Base-by-base conservation (phyloP, 2,329 filamentous ascomycete species). In the Hypoxylon sp. region DNA sequence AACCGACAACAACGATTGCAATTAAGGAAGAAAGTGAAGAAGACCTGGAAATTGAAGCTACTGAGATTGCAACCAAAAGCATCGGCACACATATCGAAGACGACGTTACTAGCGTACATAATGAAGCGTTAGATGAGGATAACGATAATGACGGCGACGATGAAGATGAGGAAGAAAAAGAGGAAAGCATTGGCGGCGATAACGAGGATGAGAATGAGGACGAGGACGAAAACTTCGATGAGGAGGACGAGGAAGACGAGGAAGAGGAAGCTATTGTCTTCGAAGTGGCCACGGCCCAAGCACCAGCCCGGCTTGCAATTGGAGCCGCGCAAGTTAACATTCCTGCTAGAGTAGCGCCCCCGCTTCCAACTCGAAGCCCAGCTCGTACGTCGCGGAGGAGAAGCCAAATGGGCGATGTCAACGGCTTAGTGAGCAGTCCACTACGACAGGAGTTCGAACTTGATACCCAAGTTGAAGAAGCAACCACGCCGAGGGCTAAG, bases 301-400 rank as follows among this genome's bases (percentile, higher is more conserved):
- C 83, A 54, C 79, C 80, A 11, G 74, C 83, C 11, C 77, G 79
- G 5, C 80, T 84, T 42, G 80, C 83, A 29, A 77, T 82, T 31
- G 75, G 84, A 36, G 80, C 82, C 2, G 84, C 88, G 1, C 83
- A 88, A 44, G 80, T 97, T 19, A 91, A 84, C 34, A 96, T 97
- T 51, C 85, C 89, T 8, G 95, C 93, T 73, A 82, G 91, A 25
- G 72, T 86, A 1, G 83, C 90, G 1, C 91, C 92, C 1, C 85
- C 89, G 6, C 79, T 96, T 8, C 92, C 92, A 1, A 79, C 83
- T 2, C 80, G 91, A 36, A 96, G 89, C 66, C 88, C 90, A 1
- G 85, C 86, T 69, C 61, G 90, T 77, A 67, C 71, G 15, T 83
- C 81, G 3, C 72, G 77, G 30, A 75, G 75, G 61, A 79, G 74